Conservation (phyloP, 208 protist genomes). For the Kentomonas sorsogonicus region DNA sequence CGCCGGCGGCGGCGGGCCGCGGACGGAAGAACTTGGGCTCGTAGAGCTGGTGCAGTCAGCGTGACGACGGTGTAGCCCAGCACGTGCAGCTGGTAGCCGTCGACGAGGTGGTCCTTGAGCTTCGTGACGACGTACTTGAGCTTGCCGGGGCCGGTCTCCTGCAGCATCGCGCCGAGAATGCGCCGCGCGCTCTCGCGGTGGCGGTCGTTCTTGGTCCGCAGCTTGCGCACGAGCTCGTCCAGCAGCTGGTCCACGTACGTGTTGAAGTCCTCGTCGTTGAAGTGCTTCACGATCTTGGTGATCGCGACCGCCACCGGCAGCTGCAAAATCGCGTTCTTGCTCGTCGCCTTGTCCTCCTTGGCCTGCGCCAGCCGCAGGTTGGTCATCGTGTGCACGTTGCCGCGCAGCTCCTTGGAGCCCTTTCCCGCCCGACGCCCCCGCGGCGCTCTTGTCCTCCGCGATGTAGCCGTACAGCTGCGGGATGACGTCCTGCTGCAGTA, state of each 20-base stretch:
- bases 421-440: constrained; percentile 14
- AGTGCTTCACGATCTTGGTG: constrained; percentile 78
- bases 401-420: constrained; percentile 15
- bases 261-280: constrained; percentile 70
- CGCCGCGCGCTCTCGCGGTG: constrained; percentile 79
- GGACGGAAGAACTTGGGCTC: constrained; percentile 51
- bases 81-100: constrained; percentile 91
- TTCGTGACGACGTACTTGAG: constrained; percentile 77
- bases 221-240: constrained; percentile 69
- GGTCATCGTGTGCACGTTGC: constrained; percentile 63
- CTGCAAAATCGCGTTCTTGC: constrained; percentile 69
- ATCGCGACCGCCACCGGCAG: constrained; percentile 85
- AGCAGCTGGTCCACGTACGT: constrained; percentile 72
- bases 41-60: constrained; percentile 83
- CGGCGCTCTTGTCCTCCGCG: constrained; percentile 20
- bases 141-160: constrained; percentile 76
- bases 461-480: constrained; percentile 83
- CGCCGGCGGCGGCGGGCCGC: neutral
- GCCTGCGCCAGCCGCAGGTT: constrained; percentile 55
- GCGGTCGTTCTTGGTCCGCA: constrained; percentile 87
- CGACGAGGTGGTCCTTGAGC: constrained; percentile 81
- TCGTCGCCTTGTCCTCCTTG: constrained; percentile 47
- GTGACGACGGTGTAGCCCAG: constrained; percentile 89
- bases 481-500: constrained; percentile 77
- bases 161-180: constrained; percentile 77